Conservation (phyloP, 805 yeast genomes). For the Zygoascus bituminiphila region DNA sequence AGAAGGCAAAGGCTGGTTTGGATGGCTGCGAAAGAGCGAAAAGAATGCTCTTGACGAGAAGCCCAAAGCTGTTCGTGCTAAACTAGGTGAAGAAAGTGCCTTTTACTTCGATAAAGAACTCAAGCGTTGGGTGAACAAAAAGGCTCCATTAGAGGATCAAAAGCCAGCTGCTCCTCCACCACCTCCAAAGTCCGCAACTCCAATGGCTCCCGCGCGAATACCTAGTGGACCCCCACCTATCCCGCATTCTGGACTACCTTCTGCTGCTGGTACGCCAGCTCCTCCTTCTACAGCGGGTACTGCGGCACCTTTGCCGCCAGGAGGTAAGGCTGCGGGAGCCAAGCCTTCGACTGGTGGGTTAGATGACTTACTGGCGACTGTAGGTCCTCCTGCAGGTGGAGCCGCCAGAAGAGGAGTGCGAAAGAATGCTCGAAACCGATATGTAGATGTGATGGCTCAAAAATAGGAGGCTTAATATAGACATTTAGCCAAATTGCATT, state of each 20-base stretch:
- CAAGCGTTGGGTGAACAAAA: conserved; percentile 78
- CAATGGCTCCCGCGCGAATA: conserved; percentile 22
- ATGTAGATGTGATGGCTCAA: conserved; percentile 54
- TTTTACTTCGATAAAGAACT: conserved; percentile 77
- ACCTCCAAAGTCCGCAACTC: conserved; percentile 36
- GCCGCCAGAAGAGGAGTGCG: conserved; percentile 34
- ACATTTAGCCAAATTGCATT: background rate
- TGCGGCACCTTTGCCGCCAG: background rate
- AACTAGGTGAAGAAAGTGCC: conserved; percentile 68
- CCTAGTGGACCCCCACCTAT: conserved; percentile 3
- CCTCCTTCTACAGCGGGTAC: conserved; percentile 11
- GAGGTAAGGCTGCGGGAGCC: conserved; percentile 4
- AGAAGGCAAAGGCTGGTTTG: conserved; percentile 35
- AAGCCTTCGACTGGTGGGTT: conserved; percentile 33
- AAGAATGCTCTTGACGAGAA: conserved; percentile 45
- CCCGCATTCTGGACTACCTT: conserved; percentile 3
- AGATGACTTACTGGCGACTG: conserved; percentile 39
- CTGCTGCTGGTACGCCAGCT: conserved; percentile 13
- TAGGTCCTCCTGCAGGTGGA: conserved; percentile 30
- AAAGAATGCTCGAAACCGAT: conserved; percentile 49
- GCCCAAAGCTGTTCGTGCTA: conserved; percentile 74
- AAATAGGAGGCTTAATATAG: background rate
- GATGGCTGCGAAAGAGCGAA: conserved; percentile 52
- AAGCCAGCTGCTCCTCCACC: conserved; percentile 65
- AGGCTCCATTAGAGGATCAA: conserved; percentile 30